Conservation (phyloP, 768 basidiomycete species). For the Dioszegia hungarica region DNA sequence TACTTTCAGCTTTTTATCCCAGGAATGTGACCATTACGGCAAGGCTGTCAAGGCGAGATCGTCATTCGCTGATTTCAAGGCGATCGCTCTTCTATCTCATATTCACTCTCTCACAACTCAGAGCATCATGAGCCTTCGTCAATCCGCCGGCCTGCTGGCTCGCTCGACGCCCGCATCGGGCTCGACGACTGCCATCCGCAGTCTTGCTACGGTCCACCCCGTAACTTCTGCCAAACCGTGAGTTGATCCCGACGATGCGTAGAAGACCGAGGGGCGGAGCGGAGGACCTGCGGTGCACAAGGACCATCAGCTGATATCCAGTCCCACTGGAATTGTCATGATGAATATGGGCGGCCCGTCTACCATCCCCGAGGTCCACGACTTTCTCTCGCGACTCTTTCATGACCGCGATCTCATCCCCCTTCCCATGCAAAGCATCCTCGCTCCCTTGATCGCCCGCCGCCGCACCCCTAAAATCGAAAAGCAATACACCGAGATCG, state of each 20-base stretch:
- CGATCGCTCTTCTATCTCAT: neutral
- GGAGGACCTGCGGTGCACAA: neutral
- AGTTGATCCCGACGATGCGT: neutral
- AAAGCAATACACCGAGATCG: slow-evolving; percentile 87
- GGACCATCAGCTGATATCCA: neutral
- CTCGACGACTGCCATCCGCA: slow-evolving; percentile 5
- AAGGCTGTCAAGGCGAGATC: neutral
- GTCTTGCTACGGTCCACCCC: slow-evolving; percentile 9
- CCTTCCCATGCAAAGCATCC: slow-evolving; percentile 78
- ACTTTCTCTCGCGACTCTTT: slow-evolving; percentile 89
- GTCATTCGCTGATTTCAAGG: neutral
- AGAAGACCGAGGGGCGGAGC: too few species aligned
- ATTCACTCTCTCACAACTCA: neutral
- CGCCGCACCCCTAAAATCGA: slow-evolving; percentile 89
- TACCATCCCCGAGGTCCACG: slow-evolving; percentile 84
- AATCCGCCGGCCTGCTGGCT: slow-evolving; percentile 1
- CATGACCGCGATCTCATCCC: slow-evolving; percentile 90
- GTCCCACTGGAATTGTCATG: slow-evolving; percentile 73
- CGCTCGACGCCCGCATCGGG: slow-evolving; percentile 17
- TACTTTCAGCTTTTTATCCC: slow-evolving; percentile 2
- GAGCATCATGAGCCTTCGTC: neutral
- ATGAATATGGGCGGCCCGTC: slow-evolving; percentile 98
- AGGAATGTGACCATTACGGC: too few species aligned
- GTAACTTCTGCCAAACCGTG: slow-evolving; percentile 4
- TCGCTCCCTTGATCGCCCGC: slow-evolving; percentile 83